phyloP scores from a whole-genome alignment of 1,139 yeast genomes.

The Blastobotrys illinoisensis region DNA sequence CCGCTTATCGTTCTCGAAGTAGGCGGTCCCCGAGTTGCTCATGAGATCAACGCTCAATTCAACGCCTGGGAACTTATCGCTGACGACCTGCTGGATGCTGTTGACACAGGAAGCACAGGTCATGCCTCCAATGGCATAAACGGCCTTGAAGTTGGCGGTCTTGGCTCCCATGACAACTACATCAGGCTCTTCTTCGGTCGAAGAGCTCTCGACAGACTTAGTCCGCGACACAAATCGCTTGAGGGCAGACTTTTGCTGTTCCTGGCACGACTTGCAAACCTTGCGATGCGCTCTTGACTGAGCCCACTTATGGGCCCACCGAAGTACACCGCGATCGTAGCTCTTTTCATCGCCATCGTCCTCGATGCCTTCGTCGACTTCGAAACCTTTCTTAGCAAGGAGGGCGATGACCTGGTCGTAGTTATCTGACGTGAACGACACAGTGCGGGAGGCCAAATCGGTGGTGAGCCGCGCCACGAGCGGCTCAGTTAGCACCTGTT shows the following conservation, averaged over 20 bases:
- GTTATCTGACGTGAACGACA: neutral
- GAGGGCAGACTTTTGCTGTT: slow-evolving; percentile 9
- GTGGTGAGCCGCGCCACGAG: slow-evolving; percentile 21
- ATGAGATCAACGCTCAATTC: slow-evolving; percentile 35
- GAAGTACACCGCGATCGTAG: slow-evolving; percentile 10
- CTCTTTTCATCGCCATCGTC: neutral
- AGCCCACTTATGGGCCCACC: slow-evolving; percentile 15
- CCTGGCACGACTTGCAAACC: slow-evolving; percentile 20
- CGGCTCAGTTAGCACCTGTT: slow-evolving; percentile 25
- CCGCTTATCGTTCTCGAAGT: slow-evolving; percentile 41
- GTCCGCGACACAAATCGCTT: slow-evolving; percentile 4
- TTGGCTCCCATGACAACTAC: slow-evolving; percentile 12
- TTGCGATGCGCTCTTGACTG: slow-evolving; percentile 13
- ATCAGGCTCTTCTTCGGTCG: slow-evolving; percentile 3
- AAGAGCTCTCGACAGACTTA: slow-evolving; percentile 10
- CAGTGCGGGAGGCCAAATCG: neutral
- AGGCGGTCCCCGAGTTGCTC: slow-evolving; percentile 30
- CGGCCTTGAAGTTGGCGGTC: slow-evolving; percentile 40
- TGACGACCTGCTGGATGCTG: slow-evolving; percentile 44
- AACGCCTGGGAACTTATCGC: slow-evolving; percentile 30
- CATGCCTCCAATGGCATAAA: slow-evolving; percentile 58
- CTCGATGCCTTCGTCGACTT: slow-evolving; percentile 17
- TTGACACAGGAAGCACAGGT: slow-evolving; percentile 57
- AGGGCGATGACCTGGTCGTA: slow-evolving; percentile 19
- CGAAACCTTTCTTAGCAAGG: slow-evolving; percentile 30